Evolutionary conservation across 73 alveolate species (phyloP), one percentile per base, ranked within the genome.

Genomic region (Stentor coeruleus): DNA sequence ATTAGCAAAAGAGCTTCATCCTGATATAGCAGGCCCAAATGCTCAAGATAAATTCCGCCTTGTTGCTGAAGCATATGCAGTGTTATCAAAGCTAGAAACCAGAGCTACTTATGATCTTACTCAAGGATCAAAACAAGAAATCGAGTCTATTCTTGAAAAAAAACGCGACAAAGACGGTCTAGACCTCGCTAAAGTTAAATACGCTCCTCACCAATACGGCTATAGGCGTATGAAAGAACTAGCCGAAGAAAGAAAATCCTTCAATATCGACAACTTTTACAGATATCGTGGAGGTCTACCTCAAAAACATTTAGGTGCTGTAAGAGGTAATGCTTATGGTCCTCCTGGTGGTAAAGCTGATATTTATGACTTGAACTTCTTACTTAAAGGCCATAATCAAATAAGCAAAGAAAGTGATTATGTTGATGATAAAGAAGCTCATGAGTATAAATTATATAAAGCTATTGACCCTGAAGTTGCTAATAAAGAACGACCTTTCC

Each of bases 1-100:
- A 58, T 30, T 87, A 38, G 96, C 93, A 3, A 90, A 90, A 79
- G 79, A 74, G 85, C 87, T 82, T 58, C 96, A 90, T 77, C 96
- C 96, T 3, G 96, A 90, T 80, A 76, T 90, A n/a, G 86, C 87
- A 74, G 85, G 79, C 3, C 88, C 75, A 37, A 88, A 84, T 30
- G 84, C 60, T 14, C 59, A 90, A 77, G 90, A 90, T 58, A 87
- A 79, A 30, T 90, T 90, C 85, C 86, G 87, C 33, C 74, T 60
- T 74, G 77, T 84, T 37, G 33, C 38, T 20, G 96, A 90, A 58
- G 96, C 93, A 35, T 90, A 84, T 74, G 74, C 59, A 36, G 66
- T 84, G 59, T 85, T 91, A 37, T 35, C 77, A 31, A 75, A 75
- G 35, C 58, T 75, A 31, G 72, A 75, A n/a, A 40, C 72, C 35